These are phyloP conservation scores for Yarrowia divulgata DNA, from an alignment of 805 yeast genomes.

Conservation along the genomic window DNA sequence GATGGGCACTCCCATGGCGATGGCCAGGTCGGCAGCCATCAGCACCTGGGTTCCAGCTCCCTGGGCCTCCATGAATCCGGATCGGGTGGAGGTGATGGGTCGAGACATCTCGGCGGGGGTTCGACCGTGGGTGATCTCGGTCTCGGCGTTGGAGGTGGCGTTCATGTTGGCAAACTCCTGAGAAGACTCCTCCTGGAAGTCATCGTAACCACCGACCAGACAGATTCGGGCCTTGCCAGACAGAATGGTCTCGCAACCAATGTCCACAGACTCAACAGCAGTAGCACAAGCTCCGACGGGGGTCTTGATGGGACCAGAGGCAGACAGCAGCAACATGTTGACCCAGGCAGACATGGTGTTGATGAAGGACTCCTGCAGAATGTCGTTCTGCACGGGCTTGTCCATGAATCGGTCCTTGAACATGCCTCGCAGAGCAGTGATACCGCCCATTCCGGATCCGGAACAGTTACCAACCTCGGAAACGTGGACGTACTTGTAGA, in stretches of 20 bases:
- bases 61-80: conserved; percentile 99
- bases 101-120: conserved; percentile 98
- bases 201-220: conserved; percentile 99
- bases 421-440: conserved; percentile 95
- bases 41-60: conserved; percentile 98
- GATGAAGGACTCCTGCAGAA: conserved; percentile 96
- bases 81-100: conserved; percentile 94
- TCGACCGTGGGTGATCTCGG: conserved; percentile 93
- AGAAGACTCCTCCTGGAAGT: conserved; percentile 99
- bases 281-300: conserved; percentile 99
- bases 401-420: conserved; percentile 93
- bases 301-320: conserved; percentile 98
- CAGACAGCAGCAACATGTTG: conserved; percentile 93
- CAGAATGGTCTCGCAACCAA: conserved; percentile 91
- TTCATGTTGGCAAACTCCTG: conserved; percentile 98
- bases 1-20: conserved; percentile 99
- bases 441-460: conserved; percentile 99
- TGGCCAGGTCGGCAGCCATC: conserved; percentile 92
- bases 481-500: conserved; percentile 97
- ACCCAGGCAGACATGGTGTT: conserved; percentile 99
- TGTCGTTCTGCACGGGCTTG: conserved; percentile 94
- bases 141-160: conserved; percentile 90
- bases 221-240: conserved; percentile 95
- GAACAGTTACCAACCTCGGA: conserved; percentile 99
- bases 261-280: conserved; percentile 95